Evolutionary conservation across 1,284 basidiomycete genomes (phyloP).

Genomic region (Polyporus tsugae): DNA sequence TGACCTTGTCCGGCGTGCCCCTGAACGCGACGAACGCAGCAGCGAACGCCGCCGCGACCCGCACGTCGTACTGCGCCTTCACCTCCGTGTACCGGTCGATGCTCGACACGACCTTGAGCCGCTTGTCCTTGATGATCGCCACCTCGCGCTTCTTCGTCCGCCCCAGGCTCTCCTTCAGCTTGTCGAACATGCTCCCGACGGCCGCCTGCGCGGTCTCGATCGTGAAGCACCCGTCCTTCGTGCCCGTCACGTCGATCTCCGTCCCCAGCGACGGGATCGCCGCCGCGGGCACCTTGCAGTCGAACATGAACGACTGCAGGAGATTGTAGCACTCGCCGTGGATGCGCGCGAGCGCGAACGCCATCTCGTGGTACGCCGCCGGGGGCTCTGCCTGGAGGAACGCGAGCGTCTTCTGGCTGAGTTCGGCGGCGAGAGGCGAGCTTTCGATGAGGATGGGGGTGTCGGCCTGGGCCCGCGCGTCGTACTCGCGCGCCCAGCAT

Average conservation of each 20-base stretch:
- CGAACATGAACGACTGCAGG: constrained; percentile 81
- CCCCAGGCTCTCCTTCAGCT: constrained; percentile 78
- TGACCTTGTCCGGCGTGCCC: constrained; percentile 91
- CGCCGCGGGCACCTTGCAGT: constrained; percentile 86
- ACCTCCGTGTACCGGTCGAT: constrained; percentile 87
- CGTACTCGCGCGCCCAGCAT: constrained; percentile 87
- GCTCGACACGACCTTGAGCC: constrained; percentile 73
- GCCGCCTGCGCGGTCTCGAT: constrained; percentile 82
- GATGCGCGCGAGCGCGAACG: constrained; percentile 81
- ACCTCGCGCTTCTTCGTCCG: constrained; percentile 83
- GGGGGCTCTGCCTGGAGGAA: constrained; percentile 83
- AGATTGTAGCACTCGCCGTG: constrained; percentile 85
- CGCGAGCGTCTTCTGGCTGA: constrained; percentile 71
- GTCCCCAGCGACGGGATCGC: constrained; percentile 84
- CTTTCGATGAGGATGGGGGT: constrained; percentile 56
- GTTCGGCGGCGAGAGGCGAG: constrained; percentile 69
- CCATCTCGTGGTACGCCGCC: constrained; percentile 92
- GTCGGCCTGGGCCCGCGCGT: constrained; percentile 40
- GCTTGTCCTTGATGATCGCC: constrained; percentile 81
- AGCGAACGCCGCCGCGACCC: constrained; percentile 90
- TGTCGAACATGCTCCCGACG: constrained; percentile 76
- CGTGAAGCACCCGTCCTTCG: constrained; percentile 76
- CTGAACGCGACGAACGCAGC: constrained; percentile 90
- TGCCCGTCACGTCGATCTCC: constrained; percentile 80
- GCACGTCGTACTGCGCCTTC: constrained; percentile 89